These are phyloP conservation scores for Candida chauliodis DNA, from an alignment of 805 yeast genomes.

Conservation along the genomic window DNA sequence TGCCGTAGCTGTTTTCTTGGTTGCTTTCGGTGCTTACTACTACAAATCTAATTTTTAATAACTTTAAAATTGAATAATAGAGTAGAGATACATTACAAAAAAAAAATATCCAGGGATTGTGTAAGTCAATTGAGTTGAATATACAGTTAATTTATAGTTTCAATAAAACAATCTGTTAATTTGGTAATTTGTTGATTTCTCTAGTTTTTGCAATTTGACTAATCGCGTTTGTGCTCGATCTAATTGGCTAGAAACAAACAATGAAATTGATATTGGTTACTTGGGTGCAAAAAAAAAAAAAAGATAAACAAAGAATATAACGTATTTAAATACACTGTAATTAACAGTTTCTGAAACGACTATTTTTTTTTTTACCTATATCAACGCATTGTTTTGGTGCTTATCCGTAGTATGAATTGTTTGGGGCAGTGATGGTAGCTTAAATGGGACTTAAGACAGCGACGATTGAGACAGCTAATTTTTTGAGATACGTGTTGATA, in stretches of 20 bases:
- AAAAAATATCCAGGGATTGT: no score
- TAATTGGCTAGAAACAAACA: background rate
- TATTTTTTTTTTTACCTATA: background rate
- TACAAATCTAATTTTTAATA: slow-evolving; percentile 14
- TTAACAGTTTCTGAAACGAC: no score
- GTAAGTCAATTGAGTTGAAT: no score
- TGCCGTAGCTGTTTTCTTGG: slow-evolving; percentile 32
- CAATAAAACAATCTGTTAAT: no score
- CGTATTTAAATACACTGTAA: no score
- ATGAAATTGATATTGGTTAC: background rate
- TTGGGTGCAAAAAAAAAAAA: no score
- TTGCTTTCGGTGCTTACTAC: slow-evolving; percentile 45
- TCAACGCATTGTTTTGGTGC: background rate
- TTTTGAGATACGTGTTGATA: background rate
- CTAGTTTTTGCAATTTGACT: background rate
- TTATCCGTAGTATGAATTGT: background rate
- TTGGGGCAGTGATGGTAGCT: background rate
- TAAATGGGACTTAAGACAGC: background rate
- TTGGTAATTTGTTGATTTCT: no score
- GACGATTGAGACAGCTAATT: background rate
- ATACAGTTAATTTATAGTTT: no score
- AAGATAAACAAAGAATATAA: no score
- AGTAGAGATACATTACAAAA: no score
- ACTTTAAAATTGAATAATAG: no score
- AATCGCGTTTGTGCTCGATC: background rate